Conservation (phyloP, 1,139 yeast species). For the Debaryomyces subglobosus region DNA sequence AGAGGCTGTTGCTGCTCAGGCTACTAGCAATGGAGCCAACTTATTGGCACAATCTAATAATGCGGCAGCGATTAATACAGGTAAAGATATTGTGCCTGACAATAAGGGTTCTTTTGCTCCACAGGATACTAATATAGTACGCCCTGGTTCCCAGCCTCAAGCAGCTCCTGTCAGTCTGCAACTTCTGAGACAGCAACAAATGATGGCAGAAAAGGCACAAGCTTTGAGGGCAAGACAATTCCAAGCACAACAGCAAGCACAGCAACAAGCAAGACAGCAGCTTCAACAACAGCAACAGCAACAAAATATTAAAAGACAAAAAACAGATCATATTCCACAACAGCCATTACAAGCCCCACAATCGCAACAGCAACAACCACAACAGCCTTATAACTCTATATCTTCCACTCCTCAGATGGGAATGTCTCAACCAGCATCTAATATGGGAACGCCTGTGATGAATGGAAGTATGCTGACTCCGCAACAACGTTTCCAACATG, state of each 20-base stretch:
- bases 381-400: conserved; percentile 13
- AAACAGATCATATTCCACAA: conserved; percentile 13
- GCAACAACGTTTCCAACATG: conserved; percentile 27
- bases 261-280: conserved; percentile 22
- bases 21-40: conserved; percentile 40
- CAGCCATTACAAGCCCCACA: conserved; percentile 13
- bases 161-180: conserved; percentile 10
- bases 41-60: conserved; percentile 25
- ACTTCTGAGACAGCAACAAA: conserved; percentile 10
- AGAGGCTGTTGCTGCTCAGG: conserved; percentile 39
- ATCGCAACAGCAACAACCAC: conserved; percentile 19
- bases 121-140: background rate
- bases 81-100: background rate
- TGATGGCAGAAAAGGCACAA: conserved; percentile 16
- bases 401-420: conserved; percentile 12
- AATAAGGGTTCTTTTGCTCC: conserved; percentile 4
- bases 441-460: conserved; percentile 21
- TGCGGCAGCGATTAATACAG: conserved; percentile 14
- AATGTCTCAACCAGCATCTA: conserved; percentile 15
- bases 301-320: conserved; percentile 5
- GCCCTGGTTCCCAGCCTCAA: conserved; percentile 2
- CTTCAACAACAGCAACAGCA: conserved; percentile 24
- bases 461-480: conserved; percentile 19
- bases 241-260: conserved; percentile 23
- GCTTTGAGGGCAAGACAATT: conserved; percentile 21